Conservation (phyloP, 2,329 filamentous ascomycete species). For the Cladophialophora bantiana region DNA sequence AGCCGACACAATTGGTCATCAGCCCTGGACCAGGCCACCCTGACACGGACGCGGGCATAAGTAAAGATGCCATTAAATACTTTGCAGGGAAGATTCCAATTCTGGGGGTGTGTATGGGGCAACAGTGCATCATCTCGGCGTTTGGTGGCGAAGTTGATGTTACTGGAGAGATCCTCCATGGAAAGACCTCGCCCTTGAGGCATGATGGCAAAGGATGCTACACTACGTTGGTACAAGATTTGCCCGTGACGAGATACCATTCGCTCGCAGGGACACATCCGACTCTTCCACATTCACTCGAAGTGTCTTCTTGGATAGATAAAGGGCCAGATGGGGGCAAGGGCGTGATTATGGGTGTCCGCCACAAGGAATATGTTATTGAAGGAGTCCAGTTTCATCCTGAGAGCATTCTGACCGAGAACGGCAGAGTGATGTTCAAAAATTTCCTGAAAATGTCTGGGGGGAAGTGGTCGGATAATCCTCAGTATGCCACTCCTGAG, state of each 20-base stretch:
- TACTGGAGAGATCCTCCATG: conserved; percentile 94
- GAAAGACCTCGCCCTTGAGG: conserved; percentile 89
- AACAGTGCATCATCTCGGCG: conserved; percentile 96
- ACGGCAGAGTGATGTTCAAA: conserved; percentile 85
- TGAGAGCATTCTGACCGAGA: conserved; percentile 91
- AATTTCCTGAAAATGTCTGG: conserved; percentile 90
- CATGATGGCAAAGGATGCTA: conserved; percentile 96
- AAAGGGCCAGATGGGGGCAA: conserved; percentile 76
- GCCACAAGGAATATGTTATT: conserved; percentile 88
- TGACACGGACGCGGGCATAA: conserved; percentile 87
- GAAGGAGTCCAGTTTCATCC: conserved; percentile 98
- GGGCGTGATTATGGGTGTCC: conserved; percentile 93
- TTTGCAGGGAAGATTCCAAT: conserved; percentile 95
- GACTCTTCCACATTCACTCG: conserved; percentile 82
- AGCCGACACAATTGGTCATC: conserved; percentile 91
- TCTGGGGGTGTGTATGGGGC: conserved; percentile 98
- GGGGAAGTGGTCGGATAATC: conserved; percentile 74
- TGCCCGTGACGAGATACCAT: conserved; percentile 94
- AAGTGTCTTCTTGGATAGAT: conserved; percentile 89
- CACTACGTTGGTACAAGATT: conserved; percentile 74
- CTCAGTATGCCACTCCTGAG: conserved; percentile 33
- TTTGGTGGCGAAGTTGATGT: conserved; percentile 91
- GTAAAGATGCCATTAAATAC: conserved; percentile 86
- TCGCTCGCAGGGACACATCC: conserved; percentile 91
- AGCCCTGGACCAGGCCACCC: conserved; percentile 96